Evolutionary conservation across 2,329 filamentous ascomycete species (phyloP).

Genomic region (Beauveria asiatica): DNA sequence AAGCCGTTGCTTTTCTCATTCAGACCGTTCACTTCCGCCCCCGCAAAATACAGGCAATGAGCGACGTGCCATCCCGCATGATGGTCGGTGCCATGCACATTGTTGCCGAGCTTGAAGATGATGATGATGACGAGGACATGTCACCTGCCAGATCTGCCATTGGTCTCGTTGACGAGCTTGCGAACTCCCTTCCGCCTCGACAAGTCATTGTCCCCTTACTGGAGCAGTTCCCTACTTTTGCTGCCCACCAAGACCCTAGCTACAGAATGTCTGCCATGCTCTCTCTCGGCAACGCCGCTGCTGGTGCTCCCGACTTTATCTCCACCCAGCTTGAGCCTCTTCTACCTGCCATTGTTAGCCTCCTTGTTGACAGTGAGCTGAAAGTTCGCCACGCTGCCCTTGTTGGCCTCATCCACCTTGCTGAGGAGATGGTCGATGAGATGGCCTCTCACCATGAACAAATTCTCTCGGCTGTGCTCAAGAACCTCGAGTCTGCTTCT

Average conservation of each 20-base stretch:
- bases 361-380: constrained; percentile 76
- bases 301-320: constrained; percentile 95
- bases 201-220: constrained; percentile 91
- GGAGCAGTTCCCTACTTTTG: constrained; percentile 75
- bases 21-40: constrained; percentile 87
- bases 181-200: constrained; percentile 79
- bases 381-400: constrained; percentile 81
- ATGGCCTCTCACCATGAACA: constrained; percentile 76
- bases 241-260: constrained; percentile 63
- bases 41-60: constrained; percentile 88
- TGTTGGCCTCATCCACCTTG: constrained; percentile 79
- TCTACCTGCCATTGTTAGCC: constrained; percentile 72
- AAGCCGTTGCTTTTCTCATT: constrained; percentile 89
- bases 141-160: constrained; percentile 80
- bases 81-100: constrained; percentile 85
- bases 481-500: constrained; percentile 78
- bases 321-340: constrained; percentile 83
- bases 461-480: constrained; percentile 75
- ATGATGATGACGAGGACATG: constrained; percentile 65
- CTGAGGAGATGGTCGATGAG: constrained; percentile 88
- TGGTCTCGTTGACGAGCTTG: constrained; percentile 79
- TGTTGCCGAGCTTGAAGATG: constrained; percentile 76
- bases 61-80: constrained; percentile 73
- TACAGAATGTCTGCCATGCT: constrained; percentile 86
- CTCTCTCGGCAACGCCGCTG: constrained; percentile 85